Evolutionary conservation across 306 rosid genomes (phyloP).

Genomic region (Ammopiptanthus mongolicus): DNA sequence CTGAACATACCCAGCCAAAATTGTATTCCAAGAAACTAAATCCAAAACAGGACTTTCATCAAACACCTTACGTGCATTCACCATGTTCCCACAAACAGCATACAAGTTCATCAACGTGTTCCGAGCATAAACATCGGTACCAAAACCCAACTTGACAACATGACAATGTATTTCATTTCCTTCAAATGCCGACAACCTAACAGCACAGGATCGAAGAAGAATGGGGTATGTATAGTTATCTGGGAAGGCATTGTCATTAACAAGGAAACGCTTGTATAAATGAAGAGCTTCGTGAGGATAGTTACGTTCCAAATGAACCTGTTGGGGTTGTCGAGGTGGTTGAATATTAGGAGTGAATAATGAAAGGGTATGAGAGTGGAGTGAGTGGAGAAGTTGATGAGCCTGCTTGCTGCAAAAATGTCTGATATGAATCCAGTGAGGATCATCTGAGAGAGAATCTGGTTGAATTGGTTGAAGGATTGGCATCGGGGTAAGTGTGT

Average conservation of each 20-base stretch:
- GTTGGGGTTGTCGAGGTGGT: constrained; percentile 49
- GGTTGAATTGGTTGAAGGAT: constrained; percentile 40
- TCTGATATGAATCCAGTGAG: constrained; percentile 55
- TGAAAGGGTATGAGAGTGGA: constrained; percentile 40
- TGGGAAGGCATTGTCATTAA: constrained; percentile 7
- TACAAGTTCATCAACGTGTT: constrained; percentile 69
- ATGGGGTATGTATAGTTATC: constrained; percentile 65
- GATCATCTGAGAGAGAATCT: constrained; percentile 63
- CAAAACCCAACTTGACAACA: constrained; percentile 51
- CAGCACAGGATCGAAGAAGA: constrained; percentile 57
- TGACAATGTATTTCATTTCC: constrained; percentile 60
- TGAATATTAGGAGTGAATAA: constrained; percentile 43
- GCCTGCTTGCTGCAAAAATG: constrained; percentile 63
- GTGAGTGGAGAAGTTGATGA: constrained; percentile 45
- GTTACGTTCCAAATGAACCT: constrained; percentile 64
- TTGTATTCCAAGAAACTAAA: constrained; percentile 72
- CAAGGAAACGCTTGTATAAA: constrained; percentile 38
- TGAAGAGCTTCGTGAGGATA: constrained; percentile 36
- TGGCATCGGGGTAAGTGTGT: constrained; percentile 38
- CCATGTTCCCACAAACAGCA: constrained; percentile 53
- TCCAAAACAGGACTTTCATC: constrained; percentile 67
- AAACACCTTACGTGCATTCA: constrained; percentile 53
- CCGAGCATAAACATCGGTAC: constrained; percentile 50
- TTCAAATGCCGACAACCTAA: constrained; percentile 41
- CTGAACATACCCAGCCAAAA: constrained; percentile 68